A percentile compares a stretch with the other conserved stretches of the same genome.
These are phyloP conservation scores for Lasiosphaeria hispida DNA, from an alignment of 495 filamentous ascomycete genomes.

Conservation along the genomic window DNA sequence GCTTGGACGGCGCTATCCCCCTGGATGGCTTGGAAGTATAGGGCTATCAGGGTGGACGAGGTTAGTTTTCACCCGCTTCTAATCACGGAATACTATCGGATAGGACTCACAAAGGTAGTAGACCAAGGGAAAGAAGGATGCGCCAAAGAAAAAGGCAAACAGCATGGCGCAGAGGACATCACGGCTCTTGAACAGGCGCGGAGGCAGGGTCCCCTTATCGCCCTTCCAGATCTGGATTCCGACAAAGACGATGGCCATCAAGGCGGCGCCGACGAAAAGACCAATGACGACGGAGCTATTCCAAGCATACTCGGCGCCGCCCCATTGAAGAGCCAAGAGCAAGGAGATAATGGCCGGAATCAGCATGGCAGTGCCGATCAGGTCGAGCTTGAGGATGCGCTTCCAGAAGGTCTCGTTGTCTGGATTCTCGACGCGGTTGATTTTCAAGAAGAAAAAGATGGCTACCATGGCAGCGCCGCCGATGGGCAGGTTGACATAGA, in stretches of 20 bases:
- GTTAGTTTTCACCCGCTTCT: slow-evolving; percentile 8
- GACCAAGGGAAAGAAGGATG: slow-evolving; percentile 64
- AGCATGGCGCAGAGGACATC: slow-evolving; percentile 51
- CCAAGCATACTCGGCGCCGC: slow-evolving; percentile 56
- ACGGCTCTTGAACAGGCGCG: slow-evolving; percentile 54
- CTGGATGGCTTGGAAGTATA: slow-evolving; percentile 91
- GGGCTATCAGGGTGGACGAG: slow-evolving; percentile 36
- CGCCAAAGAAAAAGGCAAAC: slow-evolving; percentile 61
- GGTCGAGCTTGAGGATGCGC: slow-evolving; percentile 50
- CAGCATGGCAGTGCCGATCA: slow-evolving; percentile 49
- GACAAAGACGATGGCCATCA: slow-evolving; percentile 50
- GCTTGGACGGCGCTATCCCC: slow-evolving; percentile 65
- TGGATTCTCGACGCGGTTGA: slow-evolving; percentile 34
- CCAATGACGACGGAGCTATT: slow-evolving; percentile 40
- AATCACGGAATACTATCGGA: not conserved
- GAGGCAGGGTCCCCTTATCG: slow-evolving; percentile 55
- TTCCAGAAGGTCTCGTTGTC: slow-evolving; percentile 31
- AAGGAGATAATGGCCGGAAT: slow-evolving; percentile 55
- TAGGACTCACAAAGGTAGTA: slow-evolving; percentile 62
- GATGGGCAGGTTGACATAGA: slow-evolving; percentile 61
- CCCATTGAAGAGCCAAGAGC: slow-evolving; percentile 65
- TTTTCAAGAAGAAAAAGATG: slow-evolving; percentile 53
- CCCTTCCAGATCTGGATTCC: slow-evolving; percentile 50
- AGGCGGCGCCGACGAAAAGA: slow-evolving; percentile 47
- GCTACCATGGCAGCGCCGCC: slow-evolving; percentile 56